phyloP scores from a whole-genome alignment of 495 filamentous ascomycete genomes.

The Aspergillus ostianus region DNA sequence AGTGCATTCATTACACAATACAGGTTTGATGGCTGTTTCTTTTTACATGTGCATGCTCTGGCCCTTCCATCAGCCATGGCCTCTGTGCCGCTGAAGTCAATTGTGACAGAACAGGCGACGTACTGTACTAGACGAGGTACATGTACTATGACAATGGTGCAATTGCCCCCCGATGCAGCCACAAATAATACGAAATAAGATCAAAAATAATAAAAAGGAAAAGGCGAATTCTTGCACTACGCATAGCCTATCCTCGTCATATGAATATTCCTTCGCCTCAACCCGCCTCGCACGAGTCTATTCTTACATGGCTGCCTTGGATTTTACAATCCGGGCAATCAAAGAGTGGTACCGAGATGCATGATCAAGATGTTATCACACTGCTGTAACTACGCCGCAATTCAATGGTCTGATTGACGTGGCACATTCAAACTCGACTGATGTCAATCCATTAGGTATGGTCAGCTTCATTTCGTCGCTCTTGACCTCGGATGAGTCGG shows the following conservation, averaged over 20 bases:
- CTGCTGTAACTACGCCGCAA: conserved; percentile 10
- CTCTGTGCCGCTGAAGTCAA: neutral
- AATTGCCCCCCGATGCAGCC: neutral
- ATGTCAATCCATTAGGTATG: neutral
- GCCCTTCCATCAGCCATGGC: conserved; percentile 3
- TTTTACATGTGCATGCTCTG: conserved; percentile 8
- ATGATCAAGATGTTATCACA: conserved; percentile 15
- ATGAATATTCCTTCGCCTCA: neutral
- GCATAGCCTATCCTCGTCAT: neutral
- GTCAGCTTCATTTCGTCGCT: neutral
- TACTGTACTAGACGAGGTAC: neutral
- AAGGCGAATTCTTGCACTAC: neutral
- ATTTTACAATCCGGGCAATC: conserved; percentile 1
- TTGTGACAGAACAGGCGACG: neutral
- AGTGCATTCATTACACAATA: conserved; percentile 11
- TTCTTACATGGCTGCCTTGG: neutral
- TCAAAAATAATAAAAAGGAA: neutral
- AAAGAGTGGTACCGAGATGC: conserved; percentile 15
- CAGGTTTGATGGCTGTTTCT: conserved; percentile 7
- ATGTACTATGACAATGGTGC: neutral
- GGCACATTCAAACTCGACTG: conserved; percentile 18
- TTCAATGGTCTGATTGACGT: conserved; percentile 25
- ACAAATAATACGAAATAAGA: neutral
- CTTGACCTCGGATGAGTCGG: neutral
- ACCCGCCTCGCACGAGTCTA: neutral